Conservation (phyloP, 805 yeast genomes). For the Candida michaelii region DNA sequence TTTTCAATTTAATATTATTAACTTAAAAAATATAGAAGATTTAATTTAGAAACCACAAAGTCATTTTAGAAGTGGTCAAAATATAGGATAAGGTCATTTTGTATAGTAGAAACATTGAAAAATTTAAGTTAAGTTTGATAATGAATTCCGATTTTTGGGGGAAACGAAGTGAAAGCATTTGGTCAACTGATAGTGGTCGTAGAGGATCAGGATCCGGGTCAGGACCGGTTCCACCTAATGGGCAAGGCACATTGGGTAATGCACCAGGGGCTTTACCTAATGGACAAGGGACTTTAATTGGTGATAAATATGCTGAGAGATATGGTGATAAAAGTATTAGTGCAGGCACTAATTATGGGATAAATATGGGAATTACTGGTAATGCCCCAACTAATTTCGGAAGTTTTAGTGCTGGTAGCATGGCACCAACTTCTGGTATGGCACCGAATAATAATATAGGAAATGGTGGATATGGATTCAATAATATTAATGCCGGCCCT, state of each 20-base stretch:
- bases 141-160: slow-evolving; percentile 6
- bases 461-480: not conserved
- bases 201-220: slow-evolving; percentile 2
- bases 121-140: too few species aligned
- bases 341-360: slow-evolving; percentile 3
- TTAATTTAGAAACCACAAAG: not conserved
- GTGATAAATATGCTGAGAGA: too few species aligned
- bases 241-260: too few species aligned
- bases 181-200: slow-evolving; percentile 14
- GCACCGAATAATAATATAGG: not conserved
- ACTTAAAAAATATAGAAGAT: not conserved
- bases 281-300: too few species aligned
- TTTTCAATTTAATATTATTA: not conserved
- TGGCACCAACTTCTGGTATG: too few species aligned
- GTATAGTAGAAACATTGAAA: too few species aligned
- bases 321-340: not conserved
- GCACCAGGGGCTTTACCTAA: too few species aligned
- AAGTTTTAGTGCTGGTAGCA: not conserved
- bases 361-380: not conserved
- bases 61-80: not conserved
- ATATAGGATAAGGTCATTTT: too few species aligned
- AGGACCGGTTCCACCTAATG: not conserved
- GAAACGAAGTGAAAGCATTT: slow-evolving; percentile 12
- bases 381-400: not conserved
- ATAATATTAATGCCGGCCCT: not conserved